Conservation (phyloP, 768 basidiomycete species). For the Boletales sp. region DNA sequence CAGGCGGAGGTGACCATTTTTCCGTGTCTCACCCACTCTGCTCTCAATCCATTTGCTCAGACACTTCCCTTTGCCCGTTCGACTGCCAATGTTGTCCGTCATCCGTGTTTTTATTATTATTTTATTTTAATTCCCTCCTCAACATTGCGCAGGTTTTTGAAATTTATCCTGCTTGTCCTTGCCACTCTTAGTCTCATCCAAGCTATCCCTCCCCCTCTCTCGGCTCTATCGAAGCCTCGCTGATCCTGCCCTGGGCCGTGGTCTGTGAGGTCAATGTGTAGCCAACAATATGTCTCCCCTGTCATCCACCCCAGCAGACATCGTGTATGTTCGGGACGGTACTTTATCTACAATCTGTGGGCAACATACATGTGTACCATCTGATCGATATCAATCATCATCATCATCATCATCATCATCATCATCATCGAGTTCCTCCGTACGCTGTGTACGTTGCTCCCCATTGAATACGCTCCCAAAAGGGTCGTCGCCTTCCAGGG, state of each 20-base stretch:
- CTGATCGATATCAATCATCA: slow-evolving; percentile 1
- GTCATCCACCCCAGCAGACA: slow-evolving; percentile 19
- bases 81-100: slow-evolving; percentile 84
- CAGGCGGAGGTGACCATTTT: slow-evolving; percentile 63
- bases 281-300: slow-evolving; percentile 43
- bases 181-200: not conserved
- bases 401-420: slow-evolving; percentile 25
- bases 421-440: slow-evolving; percentile 41
- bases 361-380: slow-evolving; percentile 15
- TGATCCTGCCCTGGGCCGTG: slow-evolving; percentile 38
- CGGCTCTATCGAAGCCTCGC: slow-evolving; percentile 61
- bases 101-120: not conserved
- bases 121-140: not conserved
- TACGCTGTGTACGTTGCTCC: slow-evolving; percentile 22
- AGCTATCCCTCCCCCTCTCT: not conserved
- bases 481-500: slow-evolving; percentile 57
- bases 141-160: slow-evolving; percentile 25
- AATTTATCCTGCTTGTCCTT: slow-evolving; percentile 1
- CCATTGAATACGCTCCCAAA: slow-evolving; percentile 58
- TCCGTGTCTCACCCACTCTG: not conserved
- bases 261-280: slow-evolving; percentile 58
- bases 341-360: slow-evolving; percentile 8
- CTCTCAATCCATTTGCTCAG: slow-evolving; percentile 36
- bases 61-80: slow-evolving; percentile 82
- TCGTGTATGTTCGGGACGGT: slow-evolving; percentile 22